Conservation (phyloP, 495 filamentous ascomycete genomes). For the Podospora comata region DNA sequence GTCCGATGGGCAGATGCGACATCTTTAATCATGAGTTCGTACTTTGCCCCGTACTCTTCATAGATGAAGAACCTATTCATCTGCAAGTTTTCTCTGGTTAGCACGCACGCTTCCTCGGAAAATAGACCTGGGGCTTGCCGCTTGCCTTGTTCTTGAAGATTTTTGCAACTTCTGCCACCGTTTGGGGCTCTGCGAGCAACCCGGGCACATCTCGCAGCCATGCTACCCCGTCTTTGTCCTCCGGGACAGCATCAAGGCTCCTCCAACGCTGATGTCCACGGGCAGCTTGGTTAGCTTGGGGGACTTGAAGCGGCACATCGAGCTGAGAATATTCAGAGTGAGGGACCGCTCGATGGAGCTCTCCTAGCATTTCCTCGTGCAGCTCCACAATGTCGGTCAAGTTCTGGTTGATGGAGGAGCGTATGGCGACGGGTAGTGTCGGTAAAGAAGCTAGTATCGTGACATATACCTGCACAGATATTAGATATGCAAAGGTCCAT, state of each 20-base stretch:
- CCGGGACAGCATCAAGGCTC: slow-evolving; percentile 59
- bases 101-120: not conserved
- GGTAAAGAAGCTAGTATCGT: slow-evolving; percentile 61
- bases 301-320: slow-evolving; percentile 28
- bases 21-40: slow-evolving; percentile 77
- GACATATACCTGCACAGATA: slow-evolving; percentile 56
- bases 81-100: slow-evolving; percentile 38
- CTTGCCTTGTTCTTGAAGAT: slow-evolving; percentile 73
- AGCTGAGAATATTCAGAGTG: slow-evolving; percentile 58
- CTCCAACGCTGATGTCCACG: slow-evolving; percentile 54
- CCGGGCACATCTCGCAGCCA: slow-evolving; percentile 49
- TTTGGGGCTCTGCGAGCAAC: slow-evolving; percentile 64
- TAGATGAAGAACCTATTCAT: slow-evolving; percentile 79
- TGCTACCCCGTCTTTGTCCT: slow-evolving; percentile 39
- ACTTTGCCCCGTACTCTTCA: slow-evolving; percentile 83
- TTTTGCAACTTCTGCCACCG: slow-evolving; percentile 70
- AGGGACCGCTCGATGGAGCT: slow-evolving; percentile 61
- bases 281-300: slow-evolving; percentile 14
- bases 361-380: slow-evolving; percentile 65
- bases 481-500: slow-evolving; percentile 12
- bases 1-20: slow-evolving; percentile 63
- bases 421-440: slow-evolving; percentile 51
- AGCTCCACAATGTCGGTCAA: slow-evolving; percentile 66
- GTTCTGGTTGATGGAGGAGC: slow-evolving; percentile 62
- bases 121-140: not conserved